Percentiles rank a stretch among this genome's conserved stretches.
phyloP scores from a whole-genome alignment of 2,329 filamentous ascomycete species.

The Cryphonectria naterciae region DNA sequence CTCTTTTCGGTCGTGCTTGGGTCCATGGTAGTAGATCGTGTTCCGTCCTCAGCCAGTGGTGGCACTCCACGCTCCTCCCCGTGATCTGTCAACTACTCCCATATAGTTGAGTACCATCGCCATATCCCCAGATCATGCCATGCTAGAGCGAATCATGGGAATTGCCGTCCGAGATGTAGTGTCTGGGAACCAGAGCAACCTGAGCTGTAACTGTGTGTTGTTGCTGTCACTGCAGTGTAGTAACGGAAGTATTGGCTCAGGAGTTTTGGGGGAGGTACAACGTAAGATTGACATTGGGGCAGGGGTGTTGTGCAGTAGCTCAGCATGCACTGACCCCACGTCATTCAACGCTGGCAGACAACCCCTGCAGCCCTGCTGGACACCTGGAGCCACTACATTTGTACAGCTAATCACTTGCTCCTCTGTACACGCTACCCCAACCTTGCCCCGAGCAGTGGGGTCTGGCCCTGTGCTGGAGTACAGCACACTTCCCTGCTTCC shows the following conservation, averaged over 20 bases:
- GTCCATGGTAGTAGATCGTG: conserved; percentile 10
- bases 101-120: conserved; percentile 16
- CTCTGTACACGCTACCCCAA: neutral
- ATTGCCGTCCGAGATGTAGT: neutral
- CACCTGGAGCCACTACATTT: neutral
- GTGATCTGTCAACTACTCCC: conserved; percentile 27
- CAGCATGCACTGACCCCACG: conserved; percentile 8
- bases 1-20: conserved; percentile 17
- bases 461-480: neutral
- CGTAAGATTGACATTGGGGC: neutral
- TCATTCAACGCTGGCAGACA: neutral
- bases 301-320: neutral
- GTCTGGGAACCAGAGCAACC: neutral
- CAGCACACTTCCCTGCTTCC: conserved; percentile 4
- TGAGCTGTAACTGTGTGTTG: neutral
- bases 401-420: neutral
- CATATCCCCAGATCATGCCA: conserved; percentile 20
- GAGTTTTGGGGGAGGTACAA: conserved; percentile 3
- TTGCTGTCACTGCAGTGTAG: neutral
- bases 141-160: neutral
- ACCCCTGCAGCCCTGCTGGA: conserved; percentile 3
- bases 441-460: neutral
- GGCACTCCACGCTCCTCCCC: conserved; percentile 22
- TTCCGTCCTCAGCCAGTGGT: conserved; percentile 11
- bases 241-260: neutral